Conservation (phyloP, 495 filamentous ascomycete species). For the Thozetella sp. region DNA sequence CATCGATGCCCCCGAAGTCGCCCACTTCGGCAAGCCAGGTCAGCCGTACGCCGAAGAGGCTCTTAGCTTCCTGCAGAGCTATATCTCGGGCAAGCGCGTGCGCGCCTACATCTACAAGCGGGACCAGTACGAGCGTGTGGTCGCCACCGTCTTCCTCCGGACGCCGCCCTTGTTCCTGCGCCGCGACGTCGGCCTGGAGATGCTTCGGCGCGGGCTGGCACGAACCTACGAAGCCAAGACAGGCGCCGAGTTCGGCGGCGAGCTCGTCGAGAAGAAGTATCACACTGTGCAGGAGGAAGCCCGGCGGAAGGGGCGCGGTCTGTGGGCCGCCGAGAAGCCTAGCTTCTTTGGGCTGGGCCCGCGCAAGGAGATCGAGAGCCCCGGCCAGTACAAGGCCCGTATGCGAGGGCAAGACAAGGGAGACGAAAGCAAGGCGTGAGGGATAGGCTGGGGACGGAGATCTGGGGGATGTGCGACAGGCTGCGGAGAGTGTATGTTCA, state of each 20-base stretch:
- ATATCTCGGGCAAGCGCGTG: conserved; percentile 73
- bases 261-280: conserved; percentile 61
- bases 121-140: conserved; percentile 91
- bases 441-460: not conserved
- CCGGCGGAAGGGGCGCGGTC: conserved; percentile 66
- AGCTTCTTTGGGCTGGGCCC: conserved; percentile 28
- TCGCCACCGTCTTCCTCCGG: conserved; percentile 82
- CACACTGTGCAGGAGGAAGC: conserved; percentile 71
- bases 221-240: conserved; percentile 90
- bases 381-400: conserved; percentile 82
- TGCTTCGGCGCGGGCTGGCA: conserved; percentile 82
- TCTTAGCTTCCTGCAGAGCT: conserved; percentile 71
- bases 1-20: conserved; percentile 87
- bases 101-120: conserved; percentile 77
- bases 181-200: conserved; percentile 84
- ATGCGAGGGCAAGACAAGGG: conserved; percentile 40
- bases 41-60: conserved; percentile 86
- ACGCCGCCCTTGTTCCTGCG: conserved; percentile 58
- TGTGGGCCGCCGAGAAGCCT: conserved; percentile 60
- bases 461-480: not conserved
- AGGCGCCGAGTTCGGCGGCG: conserved; percentile 82
- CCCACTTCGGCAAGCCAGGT: conserved; percentile 86
- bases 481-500: not conserved
- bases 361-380: conserved; percentile 69
- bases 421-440: not conserved